Evolutionary conservation across 192 early-diverging fungal species (phyloP), one percentile per base, ranked within the genome.

Genomic region (Entophlyctis helioformis): DNA sequence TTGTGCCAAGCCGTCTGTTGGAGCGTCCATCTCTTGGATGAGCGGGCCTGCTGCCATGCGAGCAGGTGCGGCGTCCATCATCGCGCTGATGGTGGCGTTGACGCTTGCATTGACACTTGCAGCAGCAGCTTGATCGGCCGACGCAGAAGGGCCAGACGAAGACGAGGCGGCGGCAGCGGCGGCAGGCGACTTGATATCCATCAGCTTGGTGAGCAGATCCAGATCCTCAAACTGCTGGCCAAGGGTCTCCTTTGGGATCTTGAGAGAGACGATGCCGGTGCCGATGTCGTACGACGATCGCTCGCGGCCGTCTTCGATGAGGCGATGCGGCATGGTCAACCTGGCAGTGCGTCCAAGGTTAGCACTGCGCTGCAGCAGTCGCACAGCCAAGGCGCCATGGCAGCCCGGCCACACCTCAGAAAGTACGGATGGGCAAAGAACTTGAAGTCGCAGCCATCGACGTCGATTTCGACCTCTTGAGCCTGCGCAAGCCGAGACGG

Each of bases 341-440:
- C 82, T 85, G 44, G 50, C 1, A 3, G 46, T 33, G 20, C 6
- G 10, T 3, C 20, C 5, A 8, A 43, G 19, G 42, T 43, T 6
- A 43, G 20, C 16, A n/a, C 6, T 15, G 41, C 1, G 33, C 4
- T 26, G 11, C 20, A 24, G 10, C 20, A 11, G 20, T 38, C 3
- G 3, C 6, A 16, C 3, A 38, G 20, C 8, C n/a, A 5, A 6
- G 2, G 8, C 1, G 12, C 20, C 15, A n/a, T n/a, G 0, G 6
- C 1, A 37, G 28, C 0, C 6, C 47, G 22, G 4, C 16, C 20
- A 44, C 42, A 84, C 78, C 91, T 69, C 15, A 96, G 70, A 54
- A 90, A 98, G 67, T 98, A 98, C 1, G 92, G 95, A 29, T 74
- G 71, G 36, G 86, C 68, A 55, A 77, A 83, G 50, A 98, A 95